These are phyloP conservation scores for Volvox carteri DNA, from an alignment of 163 green algal genomes.

Conservation along the genomic window DNA sequence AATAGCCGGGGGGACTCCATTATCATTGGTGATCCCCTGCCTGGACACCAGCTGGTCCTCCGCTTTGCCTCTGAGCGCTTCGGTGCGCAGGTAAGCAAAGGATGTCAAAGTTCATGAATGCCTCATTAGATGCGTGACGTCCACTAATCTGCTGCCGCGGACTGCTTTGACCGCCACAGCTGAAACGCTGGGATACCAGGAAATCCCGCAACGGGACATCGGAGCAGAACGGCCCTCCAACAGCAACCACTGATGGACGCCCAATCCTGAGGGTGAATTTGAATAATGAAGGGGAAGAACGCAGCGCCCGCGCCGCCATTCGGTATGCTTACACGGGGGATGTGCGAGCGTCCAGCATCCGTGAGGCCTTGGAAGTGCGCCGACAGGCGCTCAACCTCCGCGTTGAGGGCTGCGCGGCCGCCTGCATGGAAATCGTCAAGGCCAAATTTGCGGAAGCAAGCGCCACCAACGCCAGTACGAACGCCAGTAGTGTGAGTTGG, in stretches of 20 bases:
- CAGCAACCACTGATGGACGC: not conserved
- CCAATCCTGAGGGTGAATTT: constrained; percentile 6
- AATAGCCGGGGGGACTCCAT: not conserved
- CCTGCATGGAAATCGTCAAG: constrained; percentile 6
- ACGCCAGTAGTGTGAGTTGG: too few relatives aligned
- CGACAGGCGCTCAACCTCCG: constrained; percentile 19
- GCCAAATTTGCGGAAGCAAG: not conserved
- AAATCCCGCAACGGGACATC: not conserved
- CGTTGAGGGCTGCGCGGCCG: not conserved
- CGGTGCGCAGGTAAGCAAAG: not conserved
- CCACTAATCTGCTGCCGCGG: too few relatives aligned
- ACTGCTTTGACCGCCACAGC: constrained; percentile 10
- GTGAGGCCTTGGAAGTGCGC: constrained; percentile 4
- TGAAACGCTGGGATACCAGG: not conserved
- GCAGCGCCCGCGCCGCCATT: not conserved
- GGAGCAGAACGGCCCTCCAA: not conserved
- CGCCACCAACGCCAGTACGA: too few relatives aligned
- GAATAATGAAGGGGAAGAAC: not conserved
- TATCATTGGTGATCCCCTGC: not conserved
- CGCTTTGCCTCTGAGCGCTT: constrained; percentile 2
- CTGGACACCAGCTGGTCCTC: constrained; percentile 18
- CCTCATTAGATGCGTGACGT: too few relatives aligned
- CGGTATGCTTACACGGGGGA: constrained; percentile 19
- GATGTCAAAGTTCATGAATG: too few relatives aligned
- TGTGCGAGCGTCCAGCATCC: not conserved